Evolutionary conservation across 2,329 filamentous ascomycete species (phyloP).

Genomic region (Escovopsis sp.): DNA sequence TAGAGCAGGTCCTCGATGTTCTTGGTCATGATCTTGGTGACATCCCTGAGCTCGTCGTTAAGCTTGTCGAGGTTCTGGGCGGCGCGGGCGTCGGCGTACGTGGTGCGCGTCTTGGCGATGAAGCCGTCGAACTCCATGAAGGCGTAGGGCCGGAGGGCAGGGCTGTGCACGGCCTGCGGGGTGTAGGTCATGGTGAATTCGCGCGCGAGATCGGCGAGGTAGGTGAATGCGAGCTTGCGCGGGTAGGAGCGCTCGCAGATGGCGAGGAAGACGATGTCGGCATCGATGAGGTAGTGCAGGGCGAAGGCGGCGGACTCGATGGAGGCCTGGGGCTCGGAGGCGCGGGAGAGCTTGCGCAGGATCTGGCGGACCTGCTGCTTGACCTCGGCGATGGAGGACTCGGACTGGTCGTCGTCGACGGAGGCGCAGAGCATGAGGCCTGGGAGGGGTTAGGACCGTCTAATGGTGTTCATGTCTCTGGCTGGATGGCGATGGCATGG

Average conservation of each 20-base stretch:
- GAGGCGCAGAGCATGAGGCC: constrained; percentile 91
- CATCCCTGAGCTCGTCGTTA: constrained; percentile 93
- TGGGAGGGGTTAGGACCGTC: constrained; percentile 20
- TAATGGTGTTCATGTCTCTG: neutral
- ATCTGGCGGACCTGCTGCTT: constrained; percentile 86
- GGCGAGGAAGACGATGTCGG: constrained; percentile 78
- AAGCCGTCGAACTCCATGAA: constrained; percentile 98
- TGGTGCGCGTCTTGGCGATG: constrained; percentile 81
- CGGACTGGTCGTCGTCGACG: constrained; percentile 72
- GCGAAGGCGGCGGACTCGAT: constrained; percentile 68
- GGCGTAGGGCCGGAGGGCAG: constrained; percentile 74
- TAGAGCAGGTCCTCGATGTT: constrained; percentile 98
- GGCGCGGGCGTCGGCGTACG: constrained; percentile 85
- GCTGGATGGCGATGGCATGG: neutral
- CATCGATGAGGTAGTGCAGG: constrained; percentile 78
- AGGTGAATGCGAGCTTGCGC: constrained; percentile 95
- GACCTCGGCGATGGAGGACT: constrained; percentile 67
- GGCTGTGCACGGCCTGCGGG: constrained; percentile 56
- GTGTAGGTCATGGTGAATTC: constrained; percentile 81
- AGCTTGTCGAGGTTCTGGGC: constrained; percentile 87
- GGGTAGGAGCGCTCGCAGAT: constrained; percentile 91
- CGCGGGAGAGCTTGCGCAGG: constrained; percentile 73
- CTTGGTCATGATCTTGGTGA: constrained; percentile 99
- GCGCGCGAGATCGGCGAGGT: constrained; percentile 78
- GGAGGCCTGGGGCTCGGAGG: constrained; percentile 77